These are phyloP conservation scores for Xylaria nigripes DNA, from an alignment of 495 filamentous ascomycete genomes.

Conservation along the genomic window DNA sequence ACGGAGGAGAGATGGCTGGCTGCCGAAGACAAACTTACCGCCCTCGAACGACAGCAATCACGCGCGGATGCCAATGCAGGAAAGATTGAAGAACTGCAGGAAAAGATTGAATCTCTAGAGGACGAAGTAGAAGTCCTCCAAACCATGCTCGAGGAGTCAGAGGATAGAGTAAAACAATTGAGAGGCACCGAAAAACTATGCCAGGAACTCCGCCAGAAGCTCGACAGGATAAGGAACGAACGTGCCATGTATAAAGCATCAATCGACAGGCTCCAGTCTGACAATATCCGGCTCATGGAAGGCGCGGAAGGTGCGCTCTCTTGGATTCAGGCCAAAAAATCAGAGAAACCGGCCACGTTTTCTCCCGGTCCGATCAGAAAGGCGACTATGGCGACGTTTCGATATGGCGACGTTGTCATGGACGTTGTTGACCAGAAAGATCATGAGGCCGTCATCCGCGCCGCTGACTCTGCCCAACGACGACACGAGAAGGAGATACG, in stretches of 20 bases:
- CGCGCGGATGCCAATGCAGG: not conserved
- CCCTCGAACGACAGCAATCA: conserved; percentile 26
- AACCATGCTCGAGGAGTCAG: conserved; percentile 61
- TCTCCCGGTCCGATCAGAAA: conserved; percentile 16
- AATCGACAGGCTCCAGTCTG: conserved; percentile 35
- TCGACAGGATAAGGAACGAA: conserved; percentile 39
- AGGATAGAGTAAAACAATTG: conserved; percentile 51
- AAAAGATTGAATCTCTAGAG: conserved; percentile 66
- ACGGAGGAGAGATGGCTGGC: not conserved
- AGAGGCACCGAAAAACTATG: conserved; percentile 40
- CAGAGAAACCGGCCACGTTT: conserved; percentile 17
- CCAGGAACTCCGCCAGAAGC: conserved; percentile 38
- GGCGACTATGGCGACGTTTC: conserved; percentile 24
- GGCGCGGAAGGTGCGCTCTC: conserved; percentile 18
- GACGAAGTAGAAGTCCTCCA: conserved; percentile 75
- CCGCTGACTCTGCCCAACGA: conserved; percentile 45
- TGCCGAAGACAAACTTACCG: not conserved
- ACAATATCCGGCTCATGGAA: conserved; percentile 31
- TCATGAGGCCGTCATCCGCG: conserved; percentile 39
- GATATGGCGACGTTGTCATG: conserved; percentile 28
- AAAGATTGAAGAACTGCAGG: conserved; percentile 14
- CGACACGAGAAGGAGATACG: conserved; percentile 72
- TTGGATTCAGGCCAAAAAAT: conserved; percentile 31
- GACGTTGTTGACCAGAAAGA: conserved; percentile 27
- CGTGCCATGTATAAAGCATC: conserved; percentile 36